Base-by-base conservation (phyloP, 495 filamentous ascomycete species). In the Rostrohypoxylon terebratum region DNA sequence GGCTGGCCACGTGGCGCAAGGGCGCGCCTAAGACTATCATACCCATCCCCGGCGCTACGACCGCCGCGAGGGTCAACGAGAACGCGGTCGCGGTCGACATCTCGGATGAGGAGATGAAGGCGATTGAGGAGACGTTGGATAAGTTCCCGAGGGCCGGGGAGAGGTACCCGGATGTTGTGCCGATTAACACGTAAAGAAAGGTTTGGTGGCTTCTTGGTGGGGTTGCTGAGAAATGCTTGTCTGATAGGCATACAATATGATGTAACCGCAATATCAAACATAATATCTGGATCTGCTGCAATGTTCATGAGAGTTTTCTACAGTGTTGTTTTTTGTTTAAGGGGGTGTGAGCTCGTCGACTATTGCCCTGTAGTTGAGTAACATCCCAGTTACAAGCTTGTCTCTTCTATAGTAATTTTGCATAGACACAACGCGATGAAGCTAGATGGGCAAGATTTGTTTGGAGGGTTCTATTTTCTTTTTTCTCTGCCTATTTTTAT, bases 11-110 rank as follows among this genome's bases (percentile, higher is more conserved):
- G 28, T 75, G 76, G 62, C 81, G 80, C 33, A 83, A 86, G 72
- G 82, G 88, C 44, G 92, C 89, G 11, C 84, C 90, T 77, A 88
- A 89, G 11, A 85, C 83, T 4, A 91, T 97, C 72, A 90, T 96
- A 63, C 94, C 94, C 3, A 96, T 97, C 69, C 94, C 93, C 0
- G 94, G 94, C 13, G 88, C 90, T 11, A 89, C 86, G 33, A 83
- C 80, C 1, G 80, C 65, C 2, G 78, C 61, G 4, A 78, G 85
- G 4, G 81, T 89, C 1, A 53, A 72, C 18, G 88, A 90, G 79
- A 90, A 90, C 75, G 59, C 75, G 4, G 77, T 68, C 14, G 28
- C 77, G 9, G 78, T 89, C 0, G 77, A 83, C 0, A 66, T 90
- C 25, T 80, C 76, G 5, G 77, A 82, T 7, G 81, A 80, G 13